Conservation (phyloP, 345 rosid genomes). For the Theobroma cacao region DNA sequence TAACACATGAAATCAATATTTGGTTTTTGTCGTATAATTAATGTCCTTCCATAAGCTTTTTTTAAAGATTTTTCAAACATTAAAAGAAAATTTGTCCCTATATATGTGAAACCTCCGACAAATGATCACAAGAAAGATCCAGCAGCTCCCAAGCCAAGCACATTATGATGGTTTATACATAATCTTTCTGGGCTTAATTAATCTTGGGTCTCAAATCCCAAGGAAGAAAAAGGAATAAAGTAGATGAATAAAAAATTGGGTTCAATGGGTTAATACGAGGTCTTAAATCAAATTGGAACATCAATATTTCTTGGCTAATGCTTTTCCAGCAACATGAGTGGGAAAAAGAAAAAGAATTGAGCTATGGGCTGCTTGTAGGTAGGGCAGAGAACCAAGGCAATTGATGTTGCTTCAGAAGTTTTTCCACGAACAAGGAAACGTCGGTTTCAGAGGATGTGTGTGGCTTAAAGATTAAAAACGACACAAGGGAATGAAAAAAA, state of each 20-base stretch:
- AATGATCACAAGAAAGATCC: no score
- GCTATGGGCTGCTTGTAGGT: neutral
- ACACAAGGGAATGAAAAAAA: neutral
- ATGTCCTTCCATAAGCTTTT: neutral
- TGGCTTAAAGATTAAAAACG: neutral
- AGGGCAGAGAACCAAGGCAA: neutral
- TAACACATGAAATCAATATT: neutral
- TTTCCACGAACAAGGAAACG: conserved; percentile 7
- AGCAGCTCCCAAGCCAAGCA: no score
- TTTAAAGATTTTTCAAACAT: neutral
- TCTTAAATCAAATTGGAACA: no score
- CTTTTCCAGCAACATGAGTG: no score
- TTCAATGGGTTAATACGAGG: no score
- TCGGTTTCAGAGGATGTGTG: neutral
- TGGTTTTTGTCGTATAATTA: neutral
- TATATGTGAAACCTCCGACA: neutral
- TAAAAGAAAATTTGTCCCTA: neutral
- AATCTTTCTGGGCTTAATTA: no score
- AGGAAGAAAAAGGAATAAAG: neutral
- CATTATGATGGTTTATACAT: no score
- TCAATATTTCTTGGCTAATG: no score
- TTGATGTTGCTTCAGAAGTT: neutral
- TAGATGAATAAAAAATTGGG: no score
- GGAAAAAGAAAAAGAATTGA: neutral
- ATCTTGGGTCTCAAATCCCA: neutral